Base-by-base conservation (phyloP, 2,329 filamentous ascomycete species). In the Beauveria sp. region DNA sequence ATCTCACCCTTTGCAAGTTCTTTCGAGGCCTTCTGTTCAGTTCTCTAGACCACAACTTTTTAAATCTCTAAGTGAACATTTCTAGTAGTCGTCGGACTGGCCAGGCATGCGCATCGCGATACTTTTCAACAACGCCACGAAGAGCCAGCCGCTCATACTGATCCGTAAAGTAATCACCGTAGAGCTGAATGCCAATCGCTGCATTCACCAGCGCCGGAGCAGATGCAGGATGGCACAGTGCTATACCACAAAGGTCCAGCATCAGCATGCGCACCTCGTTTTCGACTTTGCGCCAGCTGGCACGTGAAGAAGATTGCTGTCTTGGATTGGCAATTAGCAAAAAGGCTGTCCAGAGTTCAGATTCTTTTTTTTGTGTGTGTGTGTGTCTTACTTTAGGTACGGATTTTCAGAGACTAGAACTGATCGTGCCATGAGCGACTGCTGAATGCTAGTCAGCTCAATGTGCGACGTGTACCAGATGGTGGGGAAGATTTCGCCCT, bases 61-160 rank as follows among this genome's bases (percentile, higher is more conserved):
- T 4, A 51, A 9, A 34, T 34, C 7, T 18, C 41, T 44, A 65
- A 9, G 54, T 62, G 62, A 75, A 76, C 71, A 75, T 75, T 14
- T 70, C 71, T 16, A 73, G 66, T 40, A 76, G 59, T 10, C 70
- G 71, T 61, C 71, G 67, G 0, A 76, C 74, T 0, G 74, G 75
- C 74, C 74, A 76, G 1, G 74, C 75, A 28, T 73, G 70, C 16
- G 73, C 69, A 53, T 77, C 77, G 6, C 74, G 73, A 59, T 79
- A 80, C 52, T 73, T 78, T 54, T 80, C 78, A 5, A 75, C 73
- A 3, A 76, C 76, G 0, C 68, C 73, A 18, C 71, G 70, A 66
- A 76, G 61, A 1, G 74, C 74, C 22, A 66, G 66, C 1, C 73
- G 67, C 61, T 76, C 74, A 51, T 74, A 76, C 10, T 66, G 68